Evolutionary conservation across 169 alveolate genomes (phyloP).

Genomic region (Cyclospora cayetanensis): DNA sequence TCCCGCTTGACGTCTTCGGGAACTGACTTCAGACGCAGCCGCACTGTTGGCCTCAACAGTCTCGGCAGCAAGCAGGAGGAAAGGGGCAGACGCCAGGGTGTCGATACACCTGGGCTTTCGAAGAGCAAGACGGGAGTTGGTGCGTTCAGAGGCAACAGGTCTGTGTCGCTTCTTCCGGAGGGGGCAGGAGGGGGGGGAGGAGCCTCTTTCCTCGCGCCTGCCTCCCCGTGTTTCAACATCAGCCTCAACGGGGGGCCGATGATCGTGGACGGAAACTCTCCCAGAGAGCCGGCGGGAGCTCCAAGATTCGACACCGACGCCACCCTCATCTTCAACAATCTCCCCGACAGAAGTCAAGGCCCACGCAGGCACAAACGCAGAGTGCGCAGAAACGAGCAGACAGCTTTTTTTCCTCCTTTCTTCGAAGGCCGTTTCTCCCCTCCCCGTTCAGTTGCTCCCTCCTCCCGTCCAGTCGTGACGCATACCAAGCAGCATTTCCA

Average conservation of each 20-base stretch:
- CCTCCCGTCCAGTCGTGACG: no score
- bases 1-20: background rate
- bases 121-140: background rate
- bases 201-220: background rate
- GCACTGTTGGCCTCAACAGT: background rate
- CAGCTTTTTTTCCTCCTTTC: background rate
- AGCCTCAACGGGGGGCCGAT: background rate
- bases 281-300: background rate
- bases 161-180: background rate
- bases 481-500: no score
- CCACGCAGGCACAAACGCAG: background rate
- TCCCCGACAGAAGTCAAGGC: background rate
- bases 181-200: background rate
- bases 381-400: background rate
- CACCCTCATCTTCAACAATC: background rate
- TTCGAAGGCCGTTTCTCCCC: no score
- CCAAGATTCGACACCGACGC: slow-evolving; percentile 52
- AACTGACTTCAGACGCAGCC: background rate
- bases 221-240: background rate
- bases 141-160: background rate
- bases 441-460: no score
- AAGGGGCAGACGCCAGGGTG: background rate
- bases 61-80: background rate
- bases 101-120: background rate
- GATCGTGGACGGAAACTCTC: background rate